Evolutionary conservation across 2,329 filamentous ascomycete species (phyloP).

Genomic region (Camptophora hylomeconis): DNA sequence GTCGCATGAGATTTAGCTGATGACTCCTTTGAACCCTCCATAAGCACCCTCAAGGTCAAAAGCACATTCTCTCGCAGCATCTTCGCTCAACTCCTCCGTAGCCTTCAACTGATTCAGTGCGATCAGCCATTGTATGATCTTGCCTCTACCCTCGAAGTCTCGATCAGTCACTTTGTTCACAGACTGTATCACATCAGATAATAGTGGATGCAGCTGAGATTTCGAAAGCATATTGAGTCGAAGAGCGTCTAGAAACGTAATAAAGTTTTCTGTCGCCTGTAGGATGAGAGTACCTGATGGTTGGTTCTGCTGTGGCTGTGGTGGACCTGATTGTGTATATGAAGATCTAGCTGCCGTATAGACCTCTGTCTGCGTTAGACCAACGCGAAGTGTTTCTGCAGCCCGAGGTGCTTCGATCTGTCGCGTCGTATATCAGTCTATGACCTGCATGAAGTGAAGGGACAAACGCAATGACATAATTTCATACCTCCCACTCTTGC

Average conservation of each 20-base stretch:
- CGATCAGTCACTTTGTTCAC: constrained; percentile 93
- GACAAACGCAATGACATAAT: no score
- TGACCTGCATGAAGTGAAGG: background rate
- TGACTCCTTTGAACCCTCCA: constrained; percentile 75
- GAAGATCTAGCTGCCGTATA: no score
- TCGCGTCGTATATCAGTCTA: constrained; percentile 5
- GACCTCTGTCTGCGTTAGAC: constrained; percentile 58
- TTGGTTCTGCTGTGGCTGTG: constrained; percentile 19
- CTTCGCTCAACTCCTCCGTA: constrained; percentile 75
- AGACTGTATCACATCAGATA: constrained; percentile 91
- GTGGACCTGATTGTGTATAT: no score
- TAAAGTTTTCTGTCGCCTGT: constrained; percentile 93
- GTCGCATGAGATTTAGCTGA: no score
- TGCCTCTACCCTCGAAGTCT: constrained; percentile 88
- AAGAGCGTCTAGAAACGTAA: constrained; percentile 90
- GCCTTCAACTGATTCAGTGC: constrained; percentile 96
- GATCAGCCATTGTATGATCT: constrained; percentile 98
- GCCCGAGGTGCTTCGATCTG: constrained; percentile 90
- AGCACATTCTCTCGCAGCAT: constrained; percentile 77
- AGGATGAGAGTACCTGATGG: constrained; percentile 59
- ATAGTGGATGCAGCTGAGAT: constrained; percentile 85
- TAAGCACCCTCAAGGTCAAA: constrained; percentile 93
- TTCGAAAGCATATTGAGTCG: constrained; percentile 87
- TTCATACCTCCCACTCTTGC: constrained; percentile 76
- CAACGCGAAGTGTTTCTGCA: constrained; percentile 81